Evolutionary conservation across 108 stramenopile genomes (phyloP), one percentile per base, ranked within the genome.

Genomic region (Fragilaria crotonensis): DNA sequence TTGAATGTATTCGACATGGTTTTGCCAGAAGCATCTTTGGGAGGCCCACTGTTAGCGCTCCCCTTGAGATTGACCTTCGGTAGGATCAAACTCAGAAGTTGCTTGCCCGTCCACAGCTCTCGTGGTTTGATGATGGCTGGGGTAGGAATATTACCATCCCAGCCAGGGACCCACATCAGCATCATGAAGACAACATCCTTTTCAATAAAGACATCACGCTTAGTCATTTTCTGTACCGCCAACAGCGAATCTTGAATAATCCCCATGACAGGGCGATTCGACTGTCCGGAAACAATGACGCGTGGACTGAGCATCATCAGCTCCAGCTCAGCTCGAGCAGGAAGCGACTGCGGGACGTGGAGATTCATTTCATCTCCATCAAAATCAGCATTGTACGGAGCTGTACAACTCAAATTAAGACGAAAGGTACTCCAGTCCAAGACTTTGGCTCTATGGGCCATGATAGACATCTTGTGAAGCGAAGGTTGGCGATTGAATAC

Each of bases 331-430:
- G 97, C 95, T 45, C 93, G 77, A 27, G 98, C 98, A 11, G 95
- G 76, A 31, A 99, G 68, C 45, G 84, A 82, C 80, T 99, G 98
- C 3, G 97, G 98, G 22, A 94, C 93, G 79, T 96, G 96, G 47
- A 99, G 80, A 83, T 99, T 99, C 98, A 99, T 99, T 81, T 99
- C 98, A 55, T 99, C 98, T 14, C 98, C 98, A 73, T 99, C 98
- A 72, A 99, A 99, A 77, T 99, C 98, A 48, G 98, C 98, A 75
- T 99, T 99, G 84, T 99, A 99, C 22, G 99, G 97, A 5, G 94
- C 79, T 7, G 99, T 99, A 74, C 96, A 96, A 60, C 87, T 86
- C 54, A 99, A 73, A 76, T 99, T 99, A 64, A 99, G 79, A 53
- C 98, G 95, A 73, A 99, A 99, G 2, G 98, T 99, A 45, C 90